Conservation (phyloP, 441 rosid species). For the Populus tomentosa region DNA sequence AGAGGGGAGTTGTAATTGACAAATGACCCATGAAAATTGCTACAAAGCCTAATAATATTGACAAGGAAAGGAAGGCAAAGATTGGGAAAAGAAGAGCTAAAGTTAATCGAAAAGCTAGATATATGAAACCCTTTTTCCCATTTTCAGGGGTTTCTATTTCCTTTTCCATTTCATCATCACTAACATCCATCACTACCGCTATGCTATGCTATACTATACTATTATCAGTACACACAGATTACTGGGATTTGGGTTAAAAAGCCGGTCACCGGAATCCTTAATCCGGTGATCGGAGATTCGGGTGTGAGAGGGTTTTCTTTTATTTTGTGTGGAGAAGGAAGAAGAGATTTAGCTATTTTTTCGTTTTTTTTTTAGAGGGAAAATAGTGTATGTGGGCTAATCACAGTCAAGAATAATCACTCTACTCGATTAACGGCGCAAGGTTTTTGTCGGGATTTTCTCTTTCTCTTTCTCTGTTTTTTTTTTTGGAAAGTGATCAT, state of each 20-base stretch:
- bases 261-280: conserved; percentile 29
- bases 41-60: conserved; percentile 39
- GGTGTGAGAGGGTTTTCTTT: not conserved
- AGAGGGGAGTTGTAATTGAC: conserved; percentile 40
- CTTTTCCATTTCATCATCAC: conserved; percentile 12
- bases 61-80: conserved; percentile 37
- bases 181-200: not conserved
- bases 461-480: too few species aligned
- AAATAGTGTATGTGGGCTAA: too few species aligned
- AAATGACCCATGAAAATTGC: conserved; percentile 37
- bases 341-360: too few species aligned
- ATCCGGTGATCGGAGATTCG: conserved; percentile 30
- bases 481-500: too few species aligned
- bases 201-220: not conserved
- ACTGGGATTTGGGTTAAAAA: too few species aligned
- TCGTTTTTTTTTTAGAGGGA: too few species aligned
- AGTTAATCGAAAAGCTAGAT: conserved; percentile 33
- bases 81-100: conserved; percentile 40
- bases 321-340: not conserved
- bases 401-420: too few species aligned
- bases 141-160: conserved; percentile 13
- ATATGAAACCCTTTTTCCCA: conserved; percentile 33
- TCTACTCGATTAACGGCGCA: too few species aligned
- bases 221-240: not conserved
- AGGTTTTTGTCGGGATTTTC: too few species aligned